Evolutionary conservation across 306 rosid genomes (phyloP), one percentile per base, ranked within the genome.

Genomic region (Vigna mungo): DNA sequence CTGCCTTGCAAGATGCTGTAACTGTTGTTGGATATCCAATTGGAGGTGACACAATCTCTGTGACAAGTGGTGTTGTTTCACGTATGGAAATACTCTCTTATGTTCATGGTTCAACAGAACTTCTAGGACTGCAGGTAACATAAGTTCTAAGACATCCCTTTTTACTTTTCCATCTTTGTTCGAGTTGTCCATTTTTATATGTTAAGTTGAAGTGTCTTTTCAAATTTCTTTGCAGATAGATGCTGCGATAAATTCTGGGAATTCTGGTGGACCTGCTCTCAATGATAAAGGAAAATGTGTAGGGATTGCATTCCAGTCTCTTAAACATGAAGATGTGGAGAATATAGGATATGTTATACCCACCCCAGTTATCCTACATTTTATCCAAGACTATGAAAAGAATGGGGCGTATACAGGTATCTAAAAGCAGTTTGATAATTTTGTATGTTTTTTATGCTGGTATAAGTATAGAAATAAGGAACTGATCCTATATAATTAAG

Each of bases 201-300:
- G 59, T 11, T 56, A 11, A 23, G 41, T 14, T 72, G 75, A 18
- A 60, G 21, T 68, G 70, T 41, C 44, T 72, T 48, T 20, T 71
- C 61, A 80, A 48, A 78, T n/a, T 32, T 27, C 79, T 81, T 60
- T 72, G 74, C 86, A 96, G 97, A 96, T 92, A 82, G 99, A 96
- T 78, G 98, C 96, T 74, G 98, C 98, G 49, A 91, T 96, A 75
- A 92, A 96, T 85, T 96, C 99, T 23, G 98, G 99, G 47, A 96
- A 96, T 87, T 96, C 98, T 11, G 98, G 98, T 71, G 99, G 99
- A 52, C 99, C 99, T 81, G 99, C 99, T 9, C 93, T 96, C 70
- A 96, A 88, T 66, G 94, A 91, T 79, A 91, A 86, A 69, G 97
- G 99, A 72, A 92, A 86, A n/a, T 96, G 99, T 59, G 98, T 96